Evolutionary conservation across 345 rosid genomes (phyloP).

Genomic region (Euphorbia lathyris): DNA sequence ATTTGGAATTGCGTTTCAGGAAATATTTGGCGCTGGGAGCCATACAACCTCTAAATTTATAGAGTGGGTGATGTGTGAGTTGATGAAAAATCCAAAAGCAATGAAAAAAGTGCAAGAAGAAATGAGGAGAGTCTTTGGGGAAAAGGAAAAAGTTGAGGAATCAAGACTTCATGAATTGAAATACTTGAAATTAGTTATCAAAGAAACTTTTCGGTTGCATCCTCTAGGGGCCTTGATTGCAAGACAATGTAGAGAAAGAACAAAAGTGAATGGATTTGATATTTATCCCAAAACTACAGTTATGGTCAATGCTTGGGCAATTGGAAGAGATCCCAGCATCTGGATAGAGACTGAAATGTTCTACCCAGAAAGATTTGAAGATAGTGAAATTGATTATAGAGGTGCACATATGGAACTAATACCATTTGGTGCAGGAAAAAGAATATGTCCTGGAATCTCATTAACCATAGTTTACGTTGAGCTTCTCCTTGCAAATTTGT

Average conservation of each 20-base stretch:
- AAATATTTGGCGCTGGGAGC: background rate
- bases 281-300: background rate
- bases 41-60: background rate
- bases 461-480: background rate
- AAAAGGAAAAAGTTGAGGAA: slow-evolving; percentile 20
- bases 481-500: background rate
- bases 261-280: background rate
- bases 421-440: slow-evolving; percentile 10
- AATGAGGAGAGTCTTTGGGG: slow-evolving; percentile 12
- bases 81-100: too few relatives aligned
- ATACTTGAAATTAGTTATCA: background rate
- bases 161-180: slow-evolving; percentile 7
- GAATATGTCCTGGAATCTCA: background rate
- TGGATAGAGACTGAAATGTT: slow-evolving; percentile 1
- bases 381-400: background rate
- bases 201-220: slow-evolving; percentile 11
- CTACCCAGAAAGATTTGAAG: slow-evolving; percentile 1
- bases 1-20: background rate
- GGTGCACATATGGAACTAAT: background rate
- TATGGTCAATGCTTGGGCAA: background rate
- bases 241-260: slow-evolving; percentile 1
- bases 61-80: background rate
- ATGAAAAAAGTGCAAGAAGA: too few relatives aligned
- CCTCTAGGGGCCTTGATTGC: background rate
- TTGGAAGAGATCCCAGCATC: too few relatives aligned